Base-by-base conservation (phyloP, 768 basidiomycete genomes). In the Lentinula guzmanii region DNA sequence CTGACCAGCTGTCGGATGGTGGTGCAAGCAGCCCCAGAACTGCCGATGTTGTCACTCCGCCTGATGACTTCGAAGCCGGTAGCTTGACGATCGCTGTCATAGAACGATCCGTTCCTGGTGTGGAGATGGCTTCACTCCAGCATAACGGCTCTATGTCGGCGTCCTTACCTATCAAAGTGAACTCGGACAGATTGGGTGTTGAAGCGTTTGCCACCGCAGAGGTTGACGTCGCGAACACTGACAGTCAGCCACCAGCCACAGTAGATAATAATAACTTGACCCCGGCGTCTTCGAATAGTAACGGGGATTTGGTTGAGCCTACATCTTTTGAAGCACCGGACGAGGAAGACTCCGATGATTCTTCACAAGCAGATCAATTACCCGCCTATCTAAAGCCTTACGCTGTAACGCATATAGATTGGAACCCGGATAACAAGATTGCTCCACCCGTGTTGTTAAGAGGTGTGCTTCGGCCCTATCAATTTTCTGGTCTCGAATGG, bases 401-500 rank as follows among this genome's bases (percentile, higher is more conserved):
- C 62, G 87, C 89, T 11, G 88, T 90, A 16, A 83, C 87, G 5
- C 86, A 84, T 0, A 80, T 91, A 4, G 79, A 86, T 24, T 90
- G 89, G 89, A 80, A 86, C 60, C 70, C 81, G 1, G 77, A 82
- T 42, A 72, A 74, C 34, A 83, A 82, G 68, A 75, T 92, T 50
- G 83, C 76, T 42, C 79, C 90, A 0, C 86, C 88, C 5, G 75
- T 91, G 6, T 78, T 99, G 35, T 82, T 97, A 3, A 91, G 96
- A 4, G 96, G 95, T 1, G 83, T 83, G 42, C 77, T 99, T 51
- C 87, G 95, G 16, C 94, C 94, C 8, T 99, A 98, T 69, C 96
- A 99, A 70, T 87, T 95, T 53, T 82, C 91, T 3, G 96, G 96
- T 0, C 74, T 97, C 55, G 94, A 98, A 70, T 98, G 96, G 96